Evolutionary conservation across 179 eudicot species (phyloP).

Genomic region (Vitellaria paradoxa): DNA sequence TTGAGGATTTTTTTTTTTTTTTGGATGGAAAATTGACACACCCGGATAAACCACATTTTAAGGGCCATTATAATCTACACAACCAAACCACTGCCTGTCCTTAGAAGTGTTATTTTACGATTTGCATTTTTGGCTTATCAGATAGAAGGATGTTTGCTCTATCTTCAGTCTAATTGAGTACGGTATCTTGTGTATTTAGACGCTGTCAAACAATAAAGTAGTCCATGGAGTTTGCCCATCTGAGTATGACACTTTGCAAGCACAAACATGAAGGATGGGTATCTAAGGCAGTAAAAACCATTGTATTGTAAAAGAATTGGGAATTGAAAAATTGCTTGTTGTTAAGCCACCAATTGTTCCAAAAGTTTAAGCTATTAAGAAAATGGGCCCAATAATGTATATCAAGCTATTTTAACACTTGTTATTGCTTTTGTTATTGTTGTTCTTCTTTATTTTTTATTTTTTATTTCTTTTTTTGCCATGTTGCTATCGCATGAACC

Average conservation of each 20-base stretch:
- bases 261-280: neutral
- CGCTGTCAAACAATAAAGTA: conserved; percentile 1
- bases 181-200: neutral
- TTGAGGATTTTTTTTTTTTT: too few relatives aligned
- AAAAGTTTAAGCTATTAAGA: too few relatives aligned
- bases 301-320: neutral
- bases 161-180: neutral
- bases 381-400: neutral
- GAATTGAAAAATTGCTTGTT: neutral
- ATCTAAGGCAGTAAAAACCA: neutral
- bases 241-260: neutral
- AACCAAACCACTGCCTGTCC: neutral
- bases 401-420: neutral
- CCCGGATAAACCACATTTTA: too few relatives aligned
- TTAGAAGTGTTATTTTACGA: neutral
- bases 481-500: neutral
- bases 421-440: neutral
- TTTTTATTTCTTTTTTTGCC: neutral
- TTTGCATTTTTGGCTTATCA: neutral
- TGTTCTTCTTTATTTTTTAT: neutral
- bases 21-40: too few relatives aligned
- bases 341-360: too few relatives aligned
- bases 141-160: neutral
- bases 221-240: neutral
- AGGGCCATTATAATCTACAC: too few relatives aligned